Conservation (phyloP, 2,329 filamentous ascomycete genomes). For the Fusarium sp. region DNA sequence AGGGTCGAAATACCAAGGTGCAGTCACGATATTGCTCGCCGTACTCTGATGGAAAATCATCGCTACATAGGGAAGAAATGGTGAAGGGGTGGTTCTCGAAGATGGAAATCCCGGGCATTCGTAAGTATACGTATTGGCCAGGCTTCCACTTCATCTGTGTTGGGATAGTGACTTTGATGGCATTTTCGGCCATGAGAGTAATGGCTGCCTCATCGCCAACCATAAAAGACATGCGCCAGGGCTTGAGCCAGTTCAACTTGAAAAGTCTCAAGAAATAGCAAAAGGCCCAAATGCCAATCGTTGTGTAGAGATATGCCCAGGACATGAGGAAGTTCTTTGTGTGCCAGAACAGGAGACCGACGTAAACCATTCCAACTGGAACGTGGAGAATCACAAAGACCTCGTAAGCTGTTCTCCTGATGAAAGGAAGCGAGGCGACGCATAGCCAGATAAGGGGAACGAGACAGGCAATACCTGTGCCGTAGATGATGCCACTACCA, state of each 20-base stretch:
- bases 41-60: constrained; percentile 93
- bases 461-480: constrained; percentile 84
- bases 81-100: constrained; percentile 97
- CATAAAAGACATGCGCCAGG: constrained; percentile 81
- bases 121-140: constrained; percentile 93
- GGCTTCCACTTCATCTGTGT: constrained; percentile 94
- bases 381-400: constrained; percentile 85
- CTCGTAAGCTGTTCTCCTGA: constrained; percentile 85
- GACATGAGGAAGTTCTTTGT: constrained; percentile 91
- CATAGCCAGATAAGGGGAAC: constrained; percentile 87
- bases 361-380: constrained; percentile 82
- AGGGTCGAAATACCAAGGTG: constrained; percentile 90
- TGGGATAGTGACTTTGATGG: constrained; percentile 94
- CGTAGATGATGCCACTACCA: constrained; percentile 79
- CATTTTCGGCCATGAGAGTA: constrained; percentile 89
- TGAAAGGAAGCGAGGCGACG: constrained; percentile 82
- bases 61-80: constrained; percentile 89
- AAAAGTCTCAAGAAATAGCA: constrained; percentile 82
- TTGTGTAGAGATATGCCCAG: constrained; percentile 89
- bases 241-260: constrained; percentile 90
- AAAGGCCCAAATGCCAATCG: constrained; percentile 79
- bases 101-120: constrained; percentile 91
- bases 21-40: constrained; percentile 90
- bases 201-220: constrained; percentile 93
- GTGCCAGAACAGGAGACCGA: constrained; percentile 94